Evolutionary conservation across 805 yeast genomes (phyloP).

Genomic region (Ogataea sp.): DNA sequence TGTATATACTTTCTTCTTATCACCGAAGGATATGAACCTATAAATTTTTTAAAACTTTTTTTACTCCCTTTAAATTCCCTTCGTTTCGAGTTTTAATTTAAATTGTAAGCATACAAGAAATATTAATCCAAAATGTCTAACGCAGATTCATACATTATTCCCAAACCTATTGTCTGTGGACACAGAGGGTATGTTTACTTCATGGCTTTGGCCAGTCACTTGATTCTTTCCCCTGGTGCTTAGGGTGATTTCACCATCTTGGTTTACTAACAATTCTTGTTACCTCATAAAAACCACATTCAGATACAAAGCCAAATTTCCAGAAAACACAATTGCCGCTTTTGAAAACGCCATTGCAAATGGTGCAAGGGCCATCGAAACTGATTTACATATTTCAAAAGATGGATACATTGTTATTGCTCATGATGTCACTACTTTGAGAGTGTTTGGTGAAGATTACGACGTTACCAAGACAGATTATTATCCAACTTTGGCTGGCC

Average conservation of each 20-base stretch:
- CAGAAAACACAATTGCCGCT: constrained; percentile 29
- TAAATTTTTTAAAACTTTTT: no score
- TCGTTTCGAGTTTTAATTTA: no score
- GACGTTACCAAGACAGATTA: constrained; percentile 19
- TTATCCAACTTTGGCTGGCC: constrained; percentile 16
- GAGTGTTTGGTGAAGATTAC: constrained; percentile 24
- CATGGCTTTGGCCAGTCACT: not conserved
- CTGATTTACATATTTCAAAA: constrained; percentile 26
- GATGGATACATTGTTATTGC: constrained; percentile 26
- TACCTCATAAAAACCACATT: no score
- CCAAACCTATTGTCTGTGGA: constrained; percentile 1
- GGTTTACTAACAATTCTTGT: no score
- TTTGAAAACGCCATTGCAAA: constrained; percentile 25
- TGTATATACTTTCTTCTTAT: no score
- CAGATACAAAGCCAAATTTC: constrained; percentile 20
- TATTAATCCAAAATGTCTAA: not conserved
- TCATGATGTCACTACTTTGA: constrained; percentile 25
- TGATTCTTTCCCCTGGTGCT: not conserved
- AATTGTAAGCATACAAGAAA: no score
- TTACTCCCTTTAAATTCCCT: no score
- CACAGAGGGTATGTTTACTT: constrained; percentile 4
- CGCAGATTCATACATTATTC: not conserved
- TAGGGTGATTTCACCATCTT: no score
- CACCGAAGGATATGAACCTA: no score
- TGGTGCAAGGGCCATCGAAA: constrained; percentile 27